These are phyloP conservation scores for Sarocladium strictum DNA, from an alignment of 2,329 filamentous ascomycete species.

Conservation along the genomic window DNA sequence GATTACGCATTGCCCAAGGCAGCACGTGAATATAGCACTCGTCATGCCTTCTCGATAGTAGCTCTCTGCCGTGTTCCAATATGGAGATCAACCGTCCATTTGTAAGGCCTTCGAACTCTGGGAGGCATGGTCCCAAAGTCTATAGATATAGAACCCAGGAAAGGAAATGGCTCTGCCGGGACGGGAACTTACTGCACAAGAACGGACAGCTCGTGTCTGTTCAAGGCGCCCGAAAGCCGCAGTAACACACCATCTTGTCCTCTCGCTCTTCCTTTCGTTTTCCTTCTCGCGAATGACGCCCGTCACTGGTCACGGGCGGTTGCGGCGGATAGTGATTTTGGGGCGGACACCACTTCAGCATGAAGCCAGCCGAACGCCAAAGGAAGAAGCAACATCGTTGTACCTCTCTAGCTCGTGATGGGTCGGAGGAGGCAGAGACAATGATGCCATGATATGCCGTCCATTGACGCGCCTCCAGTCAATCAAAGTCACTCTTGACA, in stretches of 20 bases:
- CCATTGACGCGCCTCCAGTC: background rate
- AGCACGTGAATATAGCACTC: background rate
- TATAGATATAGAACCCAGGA: background rate
- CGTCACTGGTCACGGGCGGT: conserved; percentile 2
- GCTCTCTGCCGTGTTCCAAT: background rate
- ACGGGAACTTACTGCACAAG: background rate
- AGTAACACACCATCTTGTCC: too few species aligned
- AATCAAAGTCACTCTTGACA: background rate
- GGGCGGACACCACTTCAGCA: background rate
- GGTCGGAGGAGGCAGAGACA: background rate
- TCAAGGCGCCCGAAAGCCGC: too few species aligned
- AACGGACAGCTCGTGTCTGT: background rate
- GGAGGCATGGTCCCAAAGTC: background rate
- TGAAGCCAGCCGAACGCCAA: background rate
- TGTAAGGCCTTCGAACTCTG: background rate
- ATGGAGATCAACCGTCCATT: background rate
- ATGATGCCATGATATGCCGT: background rate
- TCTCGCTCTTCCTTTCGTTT: background rate
- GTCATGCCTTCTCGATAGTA: background rate
- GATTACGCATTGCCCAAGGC: conserved; percentile 1
- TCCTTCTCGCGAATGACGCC: background rate
- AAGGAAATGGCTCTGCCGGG: background rate
- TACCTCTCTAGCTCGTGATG: too few species aligned
- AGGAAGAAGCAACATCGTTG: background rate
- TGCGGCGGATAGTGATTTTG: background rate